Evolutionary conservation across 2,329 filamentous ascomycete genomes (phyloP).

Genomic region (Ascosphaera acerosa): DNA sequence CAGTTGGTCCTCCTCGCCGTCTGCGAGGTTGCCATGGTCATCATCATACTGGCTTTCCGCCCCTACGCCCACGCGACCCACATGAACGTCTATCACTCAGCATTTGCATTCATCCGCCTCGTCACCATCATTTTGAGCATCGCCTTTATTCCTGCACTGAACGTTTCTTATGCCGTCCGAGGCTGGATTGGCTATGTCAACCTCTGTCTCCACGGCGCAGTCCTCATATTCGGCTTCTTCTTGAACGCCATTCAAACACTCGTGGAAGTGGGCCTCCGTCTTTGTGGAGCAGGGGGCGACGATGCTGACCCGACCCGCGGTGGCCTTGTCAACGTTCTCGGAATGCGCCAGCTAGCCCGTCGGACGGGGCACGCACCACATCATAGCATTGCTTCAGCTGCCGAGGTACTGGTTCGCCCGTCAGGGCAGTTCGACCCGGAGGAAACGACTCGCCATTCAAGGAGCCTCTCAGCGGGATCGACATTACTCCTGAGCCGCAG

Average conservation of each 20-base stretch:
- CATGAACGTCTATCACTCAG: conserved; percentile 88
- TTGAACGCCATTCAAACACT: conserved; percentile 77
- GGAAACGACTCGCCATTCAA: not conserved
- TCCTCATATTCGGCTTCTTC: conserved; percentile 78
- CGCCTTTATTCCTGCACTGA: conserved; percentile 62
- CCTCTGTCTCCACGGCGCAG: conserved; percentile 57
- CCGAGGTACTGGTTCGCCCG: conserved; percentile 1
- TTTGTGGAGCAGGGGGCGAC: conserved; percentile 61
- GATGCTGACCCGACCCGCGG: conserved; percentile 45
- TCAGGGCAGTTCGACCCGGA: not conserved
- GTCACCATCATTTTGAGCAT: conserved; percentile 51
- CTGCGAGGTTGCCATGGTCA: conserved; percentile 72
- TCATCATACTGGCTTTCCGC: conserved; percentile 69
- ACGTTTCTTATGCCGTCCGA: conserved; percentile 51
- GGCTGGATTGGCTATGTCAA: conserved; percentile 94
- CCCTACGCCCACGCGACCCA: conserved; percentile 80
- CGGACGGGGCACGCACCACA: conserved; percentile 40
- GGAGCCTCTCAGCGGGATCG: not conserved
- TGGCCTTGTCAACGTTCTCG: conserved; percentile 72
- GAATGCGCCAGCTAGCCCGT: conserved; percentile 65
- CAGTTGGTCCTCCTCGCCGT: conserved; percentile 82
- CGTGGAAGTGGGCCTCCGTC: conserved; percentile 61
- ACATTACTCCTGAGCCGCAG: not conserved
- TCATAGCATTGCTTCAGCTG: conserved; percentile 52
- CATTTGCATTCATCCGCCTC: conserved; percentile 57